Evolutionary conservation across 139 green algal genomes (phyloP), one percentile per base, ranked within the genome.

Genomic region (Chlamydomonas eustigma): DNA sequence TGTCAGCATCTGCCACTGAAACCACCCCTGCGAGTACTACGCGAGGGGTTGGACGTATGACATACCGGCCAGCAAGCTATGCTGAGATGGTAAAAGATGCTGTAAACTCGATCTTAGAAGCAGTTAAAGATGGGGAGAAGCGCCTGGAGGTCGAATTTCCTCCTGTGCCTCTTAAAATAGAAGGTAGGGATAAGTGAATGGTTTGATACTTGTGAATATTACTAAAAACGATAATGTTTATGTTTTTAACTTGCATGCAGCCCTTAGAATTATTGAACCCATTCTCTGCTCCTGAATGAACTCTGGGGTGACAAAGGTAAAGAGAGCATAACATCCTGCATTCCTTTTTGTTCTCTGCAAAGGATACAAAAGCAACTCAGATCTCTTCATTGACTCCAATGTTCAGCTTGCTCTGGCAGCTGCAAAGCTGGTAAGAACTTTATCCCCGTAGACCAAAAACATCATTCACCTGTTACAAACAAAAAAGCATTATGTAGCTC

Each of bases 121-220:
- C 79, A 1, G 77, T 97, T n/a, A 79, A 80, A 0, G 88, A 93
- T 68, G 92, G 92, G 0, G 35, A 86, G 3, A 73, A 35, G 1
- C 64, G 74, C 22, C 78, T 97, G 80, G 93, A 97, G 75, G 93
- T 97, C 2, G 92, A 97, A 77, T 97, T 97, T 75, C 93, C 93
- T 4, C 79, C 91, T 0, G 77, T 96, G 25, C 85, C 88, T 18
- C 80, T 76, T 22, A 77, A 86, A 39, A 76, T 91, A 8, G 86
- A 94, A 67, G 88, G 88, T 94, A 75, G n/a, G n/a, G n/a, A n/a
- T n/a, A n/a, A n/a, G n/a, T n/a, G n/a, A n/a, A n/a, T n/a, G n/a
- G n/a, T n/a, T n/a, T n/a, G n/a, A n/a, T n/a, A n/a, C n/a, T n/a
- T n/a, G n/a, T n/a, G n/a, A n/a, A n/a, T n/a, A n/a, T n/a, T n/a